These are phyloP conservation scores for Hyaloscypha finlandica DNA, from an alignment of 495 filamentous ascomycete genomes.

Conservation along the genomic window DNA sequence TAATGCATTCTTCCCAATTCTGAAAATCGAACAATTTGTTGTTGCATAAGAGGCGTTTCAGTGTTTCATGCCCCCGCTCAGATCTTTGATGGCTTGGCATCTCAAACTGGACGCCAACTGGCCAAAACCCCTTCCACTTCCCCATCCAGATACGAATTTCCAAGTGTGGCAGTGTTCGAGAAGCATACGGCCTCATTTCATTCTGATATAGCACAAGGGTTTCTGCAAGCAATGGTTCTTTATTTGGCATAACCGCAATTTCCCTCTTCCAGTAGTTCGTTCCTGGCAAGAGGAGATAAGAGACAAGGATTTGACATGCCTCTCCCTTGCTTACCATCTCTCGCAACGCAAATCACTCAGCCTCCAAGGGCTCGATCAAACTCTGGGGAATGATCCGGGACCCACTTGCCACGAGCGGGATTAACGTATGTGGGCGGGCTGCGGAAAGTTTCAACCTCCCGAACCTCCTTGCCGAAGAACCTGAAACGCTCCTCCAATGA, in stretches of 20 bases:
- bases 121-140: background rate
- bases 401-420: background rate
- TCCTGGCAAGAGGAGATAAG: background rate
- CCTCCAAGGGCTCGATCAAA: background rate
- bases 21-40: background rate
- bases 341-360: background rate
- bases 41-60: background rate
- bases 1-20: background rate
- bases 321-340: background rate
- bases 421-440: background rate
- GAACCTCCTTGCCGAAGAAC: background rate
- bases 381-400: background rate
- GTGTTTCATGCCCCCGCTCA: background rate
- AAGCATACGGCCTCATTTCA: background rate
- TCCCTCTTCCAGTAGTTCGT: background rate
- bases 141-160: background rate
- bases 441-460: background rate
- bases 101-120: background rate
- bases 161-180: background rate
- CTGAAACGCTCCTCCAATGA: background rate
- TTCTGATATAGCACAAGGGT: background rate
- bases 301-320: background rate
- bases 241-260: background rate
- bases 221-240: background rate
- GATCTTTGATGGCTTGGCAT: slow-evolving; percentile 1